Evolutionary conservation across 1,139 yeast genomes (phyloP).

Genomic region (Nakaseomyces uthaithaninus): DNA sequence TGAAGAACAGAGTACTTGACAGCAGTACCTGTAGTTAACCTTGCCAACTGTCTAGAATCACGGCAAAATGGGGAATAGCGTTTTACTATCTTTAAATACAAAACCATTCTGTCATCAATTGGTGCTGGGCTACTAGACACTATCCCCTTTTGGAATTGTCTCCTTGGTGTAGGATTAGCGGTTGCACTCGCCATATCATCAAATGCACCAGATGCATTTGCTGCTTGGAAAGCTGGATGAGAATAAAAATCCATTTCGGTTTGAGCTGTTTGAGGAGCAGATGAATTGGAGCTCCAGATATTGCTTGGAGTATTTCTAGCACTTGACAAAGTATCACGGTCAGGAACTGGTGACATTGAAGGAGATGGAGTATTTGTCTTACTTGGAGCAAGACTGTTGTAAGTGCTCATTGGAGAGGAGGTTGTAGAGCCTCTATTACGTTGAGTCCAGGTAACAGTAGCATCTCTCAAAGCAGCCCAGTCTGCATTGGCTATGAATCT

Average conservation of each 20-base stretch:
- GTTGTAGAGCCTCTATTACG: conserved; percentile 14
- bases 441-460: conserved; percentile 47
- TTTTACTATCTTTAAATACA: conserved; percentile 54
- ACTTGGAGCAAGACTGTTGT: conserved; percentile 12
- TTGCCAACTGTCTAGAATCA: conserved; percentile 38
- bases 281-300: conserved; percentile 7
- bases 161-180: conserved; percentile 5
- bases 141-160: conserved; percentile 19
- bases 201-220: conserved; percentile 34
- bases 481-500: conserved; percentile 70
- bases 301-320: conserved; percentile 9
- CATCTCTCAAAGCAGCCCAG: conserved; percentile 80
- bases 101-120: conserved; percentile 40
- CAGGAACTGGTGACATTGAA: conserved; percentile 8
- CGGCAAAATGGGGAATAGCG: conserved; percentile 43
- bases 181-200: conserved; percentile 24
- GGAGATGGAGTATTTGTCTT: conserved; percentile 13
- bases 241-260: conserved; percentile 25
- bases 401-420: conserved; percentile 12
- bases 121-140: conserved; percentile 13
- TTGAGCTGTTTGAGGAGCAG: conserved; percentile 11
- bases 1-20: conserved; percentile 36
- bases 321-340: conserved; percentile 7
- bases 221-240: conserved; percentile 33
- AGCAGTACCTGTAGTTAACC: conserved; percentile 37